Percentiles rank a stretch among this genome's conserved stretches.
These are phyloP conservation scores for Nitzschia sp. DNA, from an alignment of 108 stramenopile species.

Conservation along the genomic window DNA sequence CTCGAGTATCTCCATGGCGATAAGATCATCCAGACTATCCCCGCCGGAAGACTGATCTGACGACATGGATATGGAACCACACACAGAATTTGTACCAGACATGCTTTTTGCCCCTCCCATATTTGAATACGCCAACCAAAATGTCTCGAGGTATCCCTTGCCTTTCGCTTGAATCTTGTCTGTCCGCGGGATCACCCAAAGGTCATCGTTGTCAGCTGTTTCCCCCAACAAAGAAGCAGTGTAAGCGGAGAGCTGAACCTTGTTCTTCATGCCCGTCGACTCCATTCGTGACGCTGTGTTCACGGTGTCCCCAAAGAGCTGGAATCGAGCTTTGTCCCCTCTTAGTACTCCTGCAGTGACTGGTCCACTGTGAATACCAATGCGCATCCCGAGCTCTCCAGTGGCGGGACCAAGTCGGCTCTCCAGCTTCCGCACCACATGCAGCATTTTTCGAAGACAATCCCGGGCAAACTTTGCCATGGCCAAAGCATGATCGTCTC, in stretches of 20 bases:
- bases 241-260: neutral
- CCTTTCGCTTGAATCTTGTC: slow-evolving; percentile 18
- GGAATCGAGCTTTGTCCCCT: slow-evolving; percentile 1
- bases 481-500: slow-evolving; percentile 8
- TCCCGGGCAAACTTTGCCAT: slow-evolving; percentile 12
- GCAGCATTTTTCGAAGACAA: neutral
- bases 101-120: neutral
- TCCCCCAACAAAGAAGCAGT: neutral
- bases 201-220: neutral
- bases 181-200: slow-evolving; percentile 7
- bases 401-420: slow-evolving; percentile 6
- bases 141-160: slow-evolving; percentile 7
- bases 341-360: slow-evolving; percentile 5
- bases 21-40: neutral
- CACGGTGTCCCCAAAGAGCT: slow-evolving; percentile 15
- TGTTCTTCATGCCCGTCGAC: neutral
- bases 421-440: neutral
- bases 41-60: neutral
- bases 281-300: slow-evolving; percentile 8
- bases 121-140: neutral
- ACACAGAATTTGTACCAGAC: neutral
- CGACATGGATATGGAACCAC: neutral
- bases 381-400: slow-evolving; percentile 2
- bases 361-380: slow-evolving; percentile 17
- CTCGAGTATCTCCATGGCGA: neutral